Percentiles rank a stretch among this genome's conserved stretches.
Evolutionary conservation across 2,329 filamentous ascomycete species (phyloP).

Genomic region (Botryotinia calthae): DNA sequence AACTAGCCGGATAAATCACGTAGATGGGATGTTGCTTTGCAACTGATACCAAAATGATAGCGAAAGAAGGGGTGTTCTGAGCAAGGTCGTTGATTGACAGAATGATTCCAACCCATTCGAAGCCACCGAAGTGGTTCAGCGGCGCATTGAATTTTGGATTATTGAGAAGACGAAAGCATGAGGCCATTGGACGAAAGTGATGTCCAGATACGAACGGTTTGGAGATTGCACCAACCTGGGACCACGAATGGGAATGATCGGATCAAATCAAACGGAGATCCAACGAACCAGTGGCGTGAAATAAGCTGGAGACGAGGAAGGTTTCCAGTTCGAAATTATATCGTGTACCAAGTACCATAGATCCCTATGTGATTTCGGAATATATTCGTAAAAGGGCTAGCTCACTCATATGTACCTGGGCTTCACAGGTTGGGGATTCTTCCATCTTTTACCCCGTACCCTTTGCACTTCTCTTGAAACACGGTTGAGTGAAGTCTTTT

Average conservation of each 20-base stretch:
- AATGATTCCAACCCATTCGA: not conserved
- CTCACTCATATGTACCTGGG: not conserved
- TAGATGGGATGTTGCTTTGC: not conserved
- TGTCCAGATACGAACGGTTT: constrained; percentile 1
- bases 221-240: constrained; percentile 7
- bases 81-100: not conserved
- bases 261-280: not conserved
- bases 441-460: not conserved
- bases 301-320: constrained; percentile 1
- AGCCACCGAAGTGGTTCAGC: not conserved
- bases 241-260: not conserved
- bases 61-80: not conserved
- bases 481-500: not conserved
- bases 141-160: not conserved
- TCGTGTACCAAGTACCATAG: not conserved
- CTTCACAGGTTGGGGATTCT: not conserved
- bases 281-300: not conserved
- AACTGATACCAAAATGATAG: not conserved
- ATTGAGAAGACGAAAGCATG: not conserved
- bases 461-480: constrained; percentile 5
- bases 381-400: not conserved
- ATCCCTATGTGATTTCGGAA: not conserved
- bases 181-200: not conserved
- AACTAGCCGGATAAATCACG: not conserved
- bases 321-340: not conserved